Base-by-base conservation (phyloP, 1,139 yeast genomes). In the Candida sojae region DNA sequence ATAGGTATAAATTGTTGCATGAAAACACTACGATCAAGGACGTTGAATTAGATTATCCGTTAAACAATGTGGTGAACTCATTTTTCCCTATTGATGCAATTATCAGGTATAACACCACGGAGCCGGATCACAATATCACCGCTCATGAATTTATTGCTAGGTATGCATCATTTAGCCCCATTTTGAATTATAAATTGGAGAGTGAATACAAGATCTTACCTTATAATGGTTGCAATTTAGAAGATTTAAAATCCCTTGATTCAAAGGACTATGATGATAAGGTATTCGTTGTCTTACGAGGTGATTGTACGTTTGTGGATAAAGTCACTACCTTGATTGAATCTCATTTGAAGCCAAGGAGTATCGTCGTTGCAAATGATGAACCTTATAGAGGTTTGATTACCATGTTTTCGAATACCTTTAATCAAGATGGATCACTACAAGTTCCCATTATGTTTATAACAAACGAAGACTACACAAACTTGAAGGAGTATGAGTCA, bases 101-200 rank as follows among this genome's bases (percentile, higher is more conserved):
- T 13, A 57, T 75, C 13, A 53, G 58, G 28, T 69, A 63, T 54
- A 72, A 73, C 51, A 56, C 61, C 1, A 57, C 73, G 9, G 48
- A 47, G 10, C 44, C 45, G 6, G 44, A 39, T 9, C 45, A 44
- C n/a, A 57, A 55, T 41, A 38, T 48, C 17, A 55, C 62, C n/a
- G 53, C 58, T 7, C 59, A 60, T 42, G 63, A 62, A 35, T 46
- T 73, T n/a, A 48, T 63, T 6, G 77, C 70, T 1, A 59, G 80
- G 31, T 75, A 74, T 53, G 80, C 80, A 6, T 69, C 78, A 1
- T 75, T 75, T 55, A 70, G 76, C 51, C 71, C 76, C 5, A 57
- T 74, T 1, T 53, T 75, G 35, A 65, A 56, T 44, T 56, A 54
- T 33, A 57, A 60, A 21, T 37, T 74, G 31, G 31, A 37, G 10